Evolutionary conservation across 805 yeast species (phyloP).

Genomic region (Kluyveromyces siamensis): DNA sequence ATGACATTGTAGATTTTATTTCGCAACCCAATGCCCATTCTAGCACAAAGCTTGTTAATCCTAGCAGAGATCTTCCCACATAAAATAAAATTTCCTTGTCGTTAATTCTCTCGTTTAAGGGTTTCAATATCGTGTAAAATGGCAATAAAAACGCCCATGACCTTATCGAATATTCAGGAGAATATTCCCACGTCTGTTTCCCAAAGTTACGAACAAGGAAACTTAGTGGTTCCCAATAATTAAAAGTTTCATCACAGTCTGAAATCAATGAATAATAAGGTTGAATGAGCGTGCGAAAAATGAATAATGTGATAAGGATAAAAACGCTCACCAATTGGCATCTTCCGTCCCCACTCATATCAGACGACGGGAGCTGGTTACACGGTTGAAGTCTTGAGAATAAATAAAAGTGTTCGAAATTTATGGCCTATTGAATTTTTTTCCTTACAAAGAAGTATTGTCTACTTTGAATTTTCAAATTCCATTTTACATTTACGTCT

Average conservation of each 20-base stretch:
- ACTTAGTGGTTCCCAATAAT: constrained; percentile 92
- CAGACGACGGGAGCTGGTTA: neutral
- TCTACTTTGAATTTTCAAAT: too few relatives aligned
- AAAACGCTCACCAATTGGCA: neutral
- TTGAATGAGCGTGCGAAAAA: constrained; percentile 16
- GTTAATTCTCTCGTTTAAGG: constrained; percentile 12
- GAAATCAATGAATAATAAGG: constrained; percentile 55
- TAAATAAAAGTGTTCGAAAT: too few relatives aligned
- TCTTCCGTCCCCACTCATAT: neutral
- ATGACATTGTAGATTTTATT: constrained; percentile 15
- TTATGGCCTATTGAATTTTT: too few relatives aligned
- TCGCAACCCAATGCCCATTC: constrained; percentile 38
- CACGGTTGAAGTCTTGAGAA: neutral
- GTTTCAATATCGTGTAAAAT: constrained; percentile 20
- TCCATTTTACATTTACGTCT: too few relatives aligned
- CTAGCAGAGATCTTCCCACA: constrained; percentile 19
- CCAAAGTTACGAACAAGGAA: constrained; percentile 73
- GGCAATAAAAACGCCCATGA: constrained; percentile 72
- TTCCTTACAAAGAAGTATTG: too few relatives aligned
- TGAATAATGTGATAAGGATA: neutral
- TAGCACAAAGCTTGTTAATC: constrained; percentile 15
- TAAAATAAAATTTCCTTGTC: constrained; percentile 25
- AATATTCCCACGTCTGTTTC: constrained; percentile 93
- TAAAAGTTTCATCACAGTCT: constrained; percentile 89
- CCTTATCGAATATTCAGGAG: constrained; percentile 80